A percentile compares a stretch with the other conserved stretches of the same genome.
These are phyloP conservation scores for Ascocoryne sarcoides DNA, from an alignment of 2,329 filamentous ascomycete species.

Conservation along the genomic window DNA sequence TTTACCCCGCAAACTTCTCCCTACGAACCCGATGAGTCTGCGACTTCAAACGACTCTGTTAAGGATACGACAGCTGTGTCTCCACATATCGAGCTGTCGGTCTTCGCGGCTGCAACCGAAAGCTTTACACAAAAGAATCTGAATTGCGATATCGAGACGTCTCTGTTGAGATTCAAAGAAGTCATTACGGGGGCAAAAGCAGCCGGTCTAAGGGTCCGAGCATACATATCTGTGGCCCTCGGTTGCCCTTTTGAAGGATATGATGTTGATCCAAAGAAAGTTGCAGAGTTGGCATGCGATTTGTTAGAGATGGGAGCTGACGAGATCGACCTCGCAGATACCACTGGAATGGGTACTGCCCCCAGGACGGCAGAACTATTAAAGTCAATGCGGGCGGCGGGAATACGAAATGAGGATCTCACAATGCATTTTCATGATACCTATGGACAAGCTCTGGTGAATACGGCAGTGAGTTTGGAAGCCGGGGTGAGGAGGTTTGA, in stretches of 20 bases:
- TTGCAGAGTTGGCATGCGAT: conserved; percentile 57
- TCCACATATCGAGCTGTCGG: conserved; percentile 59
- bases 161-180: conserved; percentile 58
- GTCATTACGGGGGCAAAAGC: conserved; percentile 62
- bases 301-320: conserved; percentile 82
- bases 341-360: conserved; percentile 83
- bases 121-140: conserved; percentile 73
- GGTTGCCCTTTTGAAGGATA: conserved; percentile 69
- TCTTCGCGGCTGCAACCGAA: conserved; percentile 78
- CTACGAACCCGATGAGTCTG: conserved; percentile 26
- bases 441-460: conserved; percentile 77
- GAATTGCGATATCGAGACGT: conserved; percentile 70
- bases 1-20: conserved; percentile 31
- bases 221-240: conserved; percentile 73
- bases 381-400: conserved; percentile 54
- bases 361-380: conserved; percentile 58
- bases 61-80: conserved; percentile 13
- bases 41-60: conserved; percentile 5
- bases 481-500: conserved; percentile 75
- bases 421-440: conserved; percentile 88
- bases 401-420: conserved; percentile 59
- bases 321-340: conserved; percentile 84
- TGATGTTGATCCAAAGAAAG: conserved; percentile 53
- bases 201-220: conserved; percentile 59
- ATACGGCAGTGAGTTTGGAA: conserved; percentile 67